phyloP scores from a whole-genome alignment of 495 filamentous ascomycete genomes.

The Podospora comata region DNA sequence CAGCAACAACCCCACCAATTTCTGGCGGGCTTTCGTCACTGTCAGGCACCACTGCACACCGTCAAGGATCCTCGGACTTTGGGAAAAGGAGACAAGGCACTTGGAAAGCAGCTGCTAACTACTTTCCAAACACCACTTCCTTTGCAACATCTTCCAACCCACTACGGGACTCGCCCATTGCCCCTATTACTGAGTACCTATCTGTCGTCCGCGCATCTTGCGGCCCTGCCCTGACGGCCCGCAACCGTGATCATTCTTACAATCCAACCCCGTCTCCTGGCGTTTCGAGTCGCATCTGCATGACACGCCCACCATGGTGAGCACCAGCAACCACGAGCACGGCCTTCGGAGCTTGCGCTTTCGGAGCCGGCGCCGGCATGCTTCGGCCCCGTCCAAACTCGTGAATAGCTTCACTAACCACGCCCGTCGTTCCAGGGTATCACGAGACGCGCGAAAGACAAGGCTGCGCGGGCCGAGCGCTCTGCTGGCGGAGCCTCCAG shows the following conservation, averaged over 20 bases:
- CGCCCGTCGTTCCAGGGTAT: conserved; percentile 45
- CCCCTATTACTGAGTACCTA: background rate
- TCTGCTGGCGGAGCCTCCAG: conserved; percentile 49
- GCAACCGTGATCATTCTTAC: background rate
- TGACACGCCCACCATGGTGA: conserved; percentile 33
- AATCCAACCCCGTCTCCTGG: background rate
- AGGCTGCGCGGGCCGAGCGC: conserved; percentile 62
- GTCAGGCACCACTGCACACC: conserved; percentile 24
- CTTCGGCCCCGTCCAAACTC: background rate
- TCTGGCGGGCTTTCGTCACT: conserved; percentile 26
- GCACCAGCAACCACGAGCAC: conserved; percentile 10
- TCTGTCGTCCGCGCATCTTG: conserved; percentile 1
- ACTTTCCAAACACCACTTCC: background rate
- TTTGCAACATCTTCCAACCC: conserved; percentile 7
- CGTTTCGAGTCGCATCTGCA: conserved; percentile 21
- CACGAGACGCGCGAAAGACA: conserved; percentile 55
- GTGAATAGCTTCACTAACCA: background rate
- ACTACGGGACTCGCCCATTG: background rate
- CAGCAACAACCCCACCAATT: conserved; percentile 21
- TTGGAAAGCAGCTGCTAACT: conserved; percentile 1
- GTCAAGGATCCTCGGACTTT: conserved; percentile 10
- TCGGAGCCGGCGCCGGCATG: conserved; percentile 2
- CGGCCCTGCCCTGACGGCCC: background rate
- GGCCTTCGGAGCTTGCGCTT: conserved; percentile 1
- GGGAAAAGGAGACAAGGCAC: conserved; percentile 8